Base-by-base conservation (phyloP, 2,329 filamentous ascomycete genomes). In the Trichoderma simmonsii region DNA sequence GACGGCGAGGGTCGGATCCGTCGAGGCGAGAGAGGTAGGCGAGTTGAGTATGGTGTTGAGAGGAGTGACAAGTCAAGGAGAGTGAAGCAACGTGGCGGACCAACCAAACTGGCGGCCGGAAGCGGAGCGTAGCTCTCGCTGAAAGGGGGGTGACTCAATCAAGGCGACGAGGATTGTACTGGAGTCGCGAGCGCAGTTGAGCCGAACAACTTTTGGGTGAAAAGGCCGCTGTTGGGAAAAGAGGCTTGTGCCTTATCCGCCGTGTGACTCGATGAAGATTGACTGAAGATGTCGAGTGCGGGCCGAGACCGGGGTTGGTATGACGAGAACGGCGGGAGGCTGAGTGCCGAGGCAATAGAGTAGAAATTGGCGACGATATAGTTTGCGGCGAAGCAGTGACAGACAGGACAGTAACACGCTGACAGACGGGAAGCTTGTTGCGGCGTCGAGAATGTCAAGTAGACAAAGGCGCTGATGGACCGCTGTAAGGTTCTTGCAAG, bases 71-170 rank as follows among this genome's bases (percentile, higher is more conserved):
- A 54, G 30, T 61, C 57, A 48, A 32, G 36, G 36, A 70, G 60
- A 56, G 34, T 73, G 73, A 77, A 71, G 76, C 66, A 70, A 62
- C 66, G 57, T 34, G 57, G 36, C 75, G 75, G 76, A 77, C 76
- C 76, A 76, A 77, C 75, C 75, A 75, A 75, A 69, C 74, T 74
- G 76, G 69, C 54, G 64, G 69, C 72, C 72, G 73, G 70, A 75
- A 77, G 76, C 77, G 75, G 76, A 79, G 79, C 77, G 74, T 61
- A 78, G 79, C 78, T 80, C 78, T 72, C 77, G 75, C 78, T 74
- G 73, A 61, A 65, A 62, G 72, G 71, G 71, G 74, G 68, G 76
- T 74, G 72, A 72, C 68, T 75, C 74, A 71, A 71, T 76, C 78
- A 63, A 74, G 70, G 72, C 71, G 74, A 74, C 66, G 72, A 24